A percentile compares a stretch with the other conserved stretches of the same genome.
These are phyloP conservation scores for Ophiostoma quercus DNA, from an alignment of 2,329 filamentous ascomycete genomes.

Conservation along the genomic window DNA sequence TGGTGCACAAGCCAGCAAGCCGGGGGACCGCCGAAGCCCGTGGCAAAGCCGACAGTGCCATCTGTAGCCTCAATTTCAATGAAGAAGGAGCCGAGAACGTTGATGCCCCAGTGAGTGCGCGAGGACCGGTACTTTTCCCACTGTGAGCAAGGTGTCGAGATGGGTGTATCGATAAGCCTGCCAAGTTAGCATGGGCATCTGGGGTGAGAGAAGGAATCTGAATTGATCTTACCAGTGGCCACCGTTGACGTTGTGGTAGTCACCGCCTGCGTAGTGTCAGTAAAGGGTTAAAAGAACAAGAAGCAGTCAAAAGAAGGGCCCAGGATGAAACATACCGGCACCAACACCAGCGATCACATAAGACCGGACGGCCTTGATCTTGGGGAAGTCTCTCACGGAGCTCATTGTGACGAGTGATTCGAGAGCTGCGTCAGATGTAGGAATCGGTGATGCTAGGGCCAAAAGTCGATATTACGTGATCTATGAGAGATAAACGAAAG, in stretches of 20 bases:
- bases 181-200: constrained; percentile 30
- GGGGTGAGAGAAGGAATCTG: neutral
- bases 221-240: constrained; percentile 56
- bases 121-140: constrained; percentile 86
- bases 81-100: constrained; percentile 86
- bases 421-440: neutral
- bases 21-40: constrained; percentile 87
- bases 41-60: constrained; percentile 90
- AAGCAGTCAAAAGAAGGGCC: too few species aligned
- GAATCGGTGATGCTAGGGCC: neutral
- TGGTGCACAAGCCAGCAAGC: constrained; percentile 91
- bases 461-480: neutral
- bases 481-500: neutral
- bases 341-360: constrained; percentile 63
- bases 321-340: constrained; percentile 41
- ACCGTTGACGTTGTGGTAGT: constrained; percentile 87
- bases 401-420: constrained; percentile 36
- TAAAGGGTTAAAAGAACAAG: neutral
- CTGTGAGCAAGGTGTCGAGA: constrained; percentile 85
- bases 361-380: constrained; percentile 68
- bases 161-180: constrained; percentile 88
- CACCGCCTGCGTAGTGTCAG: constrained; percentile 53
- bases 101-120: constrained; percentile 90
- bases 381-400: constrained; percentile 58
- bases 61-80: constrained; percentile 84